Base-by-base conservation (phyloP, 2,329 filamentous ascomycete genomes). In the Elsinoe fawcettii region DNA sequence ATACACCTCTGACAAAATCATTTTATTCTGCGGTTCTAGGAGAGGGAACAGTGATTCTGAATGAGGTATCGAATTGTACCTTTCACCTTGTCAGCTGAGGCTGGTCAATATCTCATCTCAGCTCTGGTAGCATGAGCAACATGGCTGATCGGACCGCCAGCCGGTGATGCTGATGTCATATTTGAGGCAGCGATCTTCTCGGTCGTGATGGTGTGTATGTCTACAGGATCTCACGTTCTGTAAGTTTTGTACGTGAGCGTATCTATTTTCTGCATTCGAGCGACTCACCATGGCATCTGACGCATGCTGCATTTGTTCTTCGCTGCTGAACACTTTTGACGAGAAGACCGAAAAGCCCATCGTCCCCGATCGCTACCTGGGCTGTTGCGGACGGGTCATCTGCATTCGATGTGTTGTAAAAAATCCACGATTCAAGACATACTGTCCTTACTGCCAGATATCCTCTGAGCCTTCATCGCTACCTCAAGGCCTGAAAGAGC, bases 401-500 rank as follows among this genome's bases (percentile, higher is more conserved):
- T 93, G 88, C 71, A 81, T 82, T 14, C 75, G 75, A 60, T 92
- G 88, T 71, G 80, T 88, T 64, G 73, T 80, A 67, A 84, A 80
- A 47, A 90, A 90, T 67, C 74, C 77, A 27, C 82, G 87, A 39
- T 90, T 89, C 71, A 78, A 79, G 55, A 74, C 76, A 36, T 83
- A 83, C 63, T 84, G 81, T 67, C 88, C 88, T 0, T 92, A 87
- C 70, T 93, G 88, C 68, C 88, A 92, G 70, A 80, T 89, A 63
- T 84, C 84, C 4, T 79, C 75, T 44, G 74, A 71, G 3, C 81
- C 84, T 2, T 81, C 81, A 6, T 70, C 84, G 2, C 76, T 83
- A 49, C 80, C 83, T 1, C 83, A 83, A 70, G 83, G 85, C 9
- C 76, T 89, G 22, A 80, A 77, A 65, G 81, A 86, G 59, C 85